Evolutionary conservation across 148 eudicot genomes (phyloP).

Genomic region (Rhododendron ferrugineum): DNA sequence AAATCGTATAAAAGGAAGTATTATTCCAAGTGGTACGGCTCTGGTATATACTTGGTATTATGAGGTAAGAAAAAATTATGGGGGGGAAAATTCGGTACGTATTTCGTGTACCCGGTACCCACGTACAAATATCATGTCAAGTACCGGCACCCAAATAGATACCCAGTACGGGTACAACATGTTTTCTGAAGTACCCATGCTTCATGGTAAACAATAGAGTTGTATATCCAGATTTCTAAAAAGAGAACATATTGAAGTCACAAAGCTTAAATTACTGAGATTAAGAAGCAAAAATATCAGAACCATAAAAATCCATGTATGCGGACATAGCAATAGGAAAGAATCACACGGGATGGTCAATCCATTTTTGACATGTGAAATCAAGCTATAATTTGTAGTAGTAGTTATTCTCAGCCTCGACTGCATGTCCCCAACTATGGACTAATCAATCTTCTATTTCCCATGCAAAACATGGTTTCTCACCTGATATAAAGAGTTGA

Average conservation of each 20-base stretch:
- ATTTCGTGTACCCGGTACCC: background rate
- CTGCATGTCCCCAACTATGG: background rate
- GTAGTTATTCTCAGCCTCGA: background rate
- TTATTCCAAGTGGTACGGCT: background rate
- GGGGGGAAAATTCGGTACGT: background rate
- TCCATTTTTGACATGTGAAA: background rate
- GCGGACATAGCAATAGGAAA: background rate
- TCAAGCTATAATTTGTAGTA: background rate
- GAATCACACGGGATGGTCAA: background rate
- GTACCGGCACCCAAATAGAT: background rate
- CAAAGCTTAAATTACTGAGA: background rate
- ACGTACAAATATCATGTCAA: background rate
- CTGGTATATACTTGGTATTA: background rate
- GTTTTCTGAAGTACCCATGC: background rate
- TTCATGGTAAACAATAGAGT: background rate
- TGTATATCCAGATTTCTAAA: background rate
- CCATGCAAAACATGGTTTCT: background rate
- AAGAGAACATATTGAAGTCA: background rate
- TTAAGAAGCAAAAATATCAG: background rate
- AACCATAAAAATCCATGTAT: background rate
- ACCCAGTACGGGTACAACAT: background rate
- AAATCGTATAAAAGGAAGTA: background rate
- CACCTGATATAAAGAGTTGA: conserved; percentile 83
- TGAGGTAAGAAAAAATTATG: background rate
- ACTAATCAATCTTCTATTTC: background rate